These are phyloP conservation scores for Skeletonema menzelii DNA, from an alignment of 108 stramenopile genomes.

Conservation along the genomic window DNA sequence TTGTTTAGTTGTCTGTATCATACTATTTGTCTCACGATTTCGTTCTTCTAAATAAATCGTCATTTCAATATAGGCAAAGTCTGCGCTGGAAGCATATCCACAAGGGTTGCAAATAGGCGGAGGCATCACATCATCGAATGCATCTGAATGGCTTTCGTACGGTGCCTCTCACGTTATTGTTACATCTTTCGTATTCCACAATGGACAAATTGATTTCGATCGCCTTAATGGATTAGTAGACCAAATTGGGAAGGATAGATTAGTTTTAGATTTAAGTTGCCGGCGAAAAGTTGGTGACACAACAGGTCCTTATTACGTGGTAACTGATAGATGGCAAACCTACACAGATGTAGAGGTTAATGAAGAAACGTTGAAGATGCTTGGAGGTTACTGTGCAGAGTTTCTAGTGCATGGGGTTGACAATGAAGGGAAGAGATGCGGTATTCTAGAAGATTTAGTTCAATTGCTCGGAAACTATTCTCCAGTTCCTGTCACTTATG, in stretches of 20 bases:
- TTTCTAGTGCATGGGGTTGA: conserved; percentile 98
- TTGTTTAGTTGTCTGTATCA: background rate
- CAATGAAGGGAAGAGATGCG: conserved; percentile 95
- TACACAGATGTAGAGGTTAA: conserved; percentile 84
- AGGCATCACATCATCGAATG: conserved; percentile 88
- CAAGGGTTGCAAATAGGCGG: conserved; percentile 95
- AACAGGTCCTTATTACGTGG: conserved; percentile 82
- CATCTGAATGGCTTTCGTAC: conserved; percentile 79
- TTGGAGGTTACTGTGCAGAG: conserved; percentile 91
- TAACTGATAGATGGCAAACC: conserved; percentile 96
- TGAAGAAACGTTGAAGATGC: conserved; percentile 60
- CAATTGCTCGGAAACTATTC: conserved; percentile 80
- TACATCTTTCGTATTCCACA: conserved; percentile 92
- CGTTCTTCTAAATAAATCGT: background rate
- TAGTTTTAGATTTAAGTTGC: conserved; percentile 96
- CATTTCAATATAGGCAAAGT: conserved; percentile 44
- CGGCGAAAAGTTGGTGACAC: conserved; percentile 52
- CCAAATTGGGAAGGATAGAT: conserved; percentile 75
- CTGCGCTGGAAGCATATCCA: conserved; percentile 86
- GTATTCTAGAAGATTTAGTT: conserved; percentile 94
- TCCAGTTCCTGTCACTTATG: conserved; percentile 95
- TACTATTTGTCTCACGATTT: background rate
- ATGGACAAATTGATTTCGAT: conserved; percentile 82
- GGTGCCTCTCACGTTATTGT: conserved; percentile 98
- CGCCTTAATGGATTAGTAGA: conserved; percentile 67